phyloP scores from a whole-genome alignment of 192 early-diverging fungal genomes.

The Entomortierella lignicola region DNA sequence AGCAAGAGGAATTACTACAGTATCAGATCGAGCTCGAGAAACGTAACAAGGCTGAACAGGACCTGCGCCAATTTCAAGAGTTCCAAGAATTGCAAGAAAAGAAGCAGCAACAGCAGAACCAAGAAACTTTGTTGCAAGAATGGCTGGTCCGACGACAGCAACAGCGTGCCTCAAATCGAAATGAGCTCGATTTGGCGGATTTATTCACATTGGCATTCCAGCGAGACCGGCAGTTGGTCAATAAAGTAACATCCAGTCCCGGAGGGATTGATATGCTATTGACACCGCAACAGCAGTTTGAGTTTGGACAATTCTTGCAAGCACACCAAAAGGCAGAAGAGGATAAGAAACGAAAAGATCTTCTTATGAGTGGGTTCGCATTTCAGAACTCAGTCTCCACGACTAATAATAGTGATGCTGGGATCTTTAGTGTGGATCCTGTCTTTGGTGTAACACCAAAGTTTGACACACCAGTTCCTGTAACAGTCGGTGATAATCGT shows the following conservation, averaged over 20 bases:
- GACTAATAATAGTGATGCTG: too few relatives aligned
- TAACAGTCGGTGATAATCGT: neutral
- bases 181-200: conserved; percentile 39
- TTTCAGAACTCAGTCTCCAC: neutral
- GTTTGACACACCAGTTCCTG: conserved; percentile 5
- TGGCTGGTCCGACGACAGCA: conserved; percentile 41
- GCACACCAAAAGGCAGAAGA: conserved; percentile 17
- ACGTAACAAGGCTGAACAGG: conserved; percentile 42
- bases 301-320: conserved; percentile 46
- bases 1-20: conserved; percentile 24
- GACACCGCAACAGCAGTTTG: conserved; percentile 45
- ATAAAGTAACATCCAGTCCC: conserved; percentile 19
- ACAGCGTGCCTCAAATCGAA: conserved; percentile 14
- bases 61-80: conserved; percentile 38
- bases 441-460: neutral
- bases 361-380: conserved; percentile 3
- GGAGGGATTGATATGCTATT: conserved; percentile 39
- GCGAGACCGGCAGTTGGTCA: conserved; percentile 29
- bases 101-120: conserved; percentile 18
- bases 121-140: conserved; percentile 24
- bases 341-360: conserved; percentile 15
- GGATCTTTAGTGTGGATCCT: neutral
- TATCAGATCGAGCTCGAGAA: conserved; percentile 46
- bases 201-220: conserved; percentile 47
- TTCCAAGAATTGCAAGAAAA: conserved; percentile 33